Conservation (phyloP, 805 yeast species). For the Candida rishiriensis region DNA sequence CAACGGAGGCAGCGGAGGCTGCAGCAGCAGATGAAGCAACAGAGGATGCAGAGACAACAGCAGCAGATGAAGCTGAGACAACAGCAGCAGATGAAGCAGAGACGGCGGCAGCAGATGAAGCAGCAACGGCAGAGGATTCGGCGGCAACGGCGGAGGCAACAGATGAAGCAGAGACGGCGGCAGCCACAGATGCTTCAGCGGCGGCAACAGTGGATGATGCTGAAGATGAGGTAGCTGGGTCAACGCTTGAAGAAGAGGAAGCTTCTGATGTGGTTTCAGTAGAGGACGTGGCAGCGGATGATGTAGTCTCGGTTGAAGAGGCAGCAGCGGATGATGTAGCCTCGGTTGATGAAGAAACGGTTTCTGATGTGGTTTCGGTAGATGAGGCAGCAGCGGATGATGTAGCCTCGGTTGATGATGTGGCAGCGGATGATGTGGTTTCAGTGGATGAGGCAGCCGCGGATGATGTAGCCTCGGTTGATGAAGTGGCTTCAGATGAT, state of each 20-base stretch:
- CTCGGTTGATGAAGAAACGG: not conserved
- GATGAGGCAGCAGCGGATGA: not conserved
- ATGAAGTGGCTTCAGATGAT: conserved; percentile 8
- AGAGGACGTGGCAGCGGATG: too few species aligned
- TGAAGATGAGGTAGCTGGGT: not conserved
- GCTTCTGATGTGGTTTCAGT: not conserved
- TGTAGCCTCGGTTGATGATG: conserved; percentile 1
- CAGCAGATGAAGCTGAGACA: too few species aligned
- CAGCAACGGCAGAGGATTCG: not conserved
- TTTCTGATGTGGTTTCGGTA: not conserved
- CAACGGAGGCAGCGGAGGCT: not conserved
- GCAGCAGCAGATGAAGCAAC: not conserved
- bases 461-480: conserved; percentile 4
- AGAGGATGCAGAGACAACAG: too few species aligned
- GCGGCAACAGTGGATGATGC: not conserved
- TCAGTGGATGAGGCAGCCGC: not conserved
- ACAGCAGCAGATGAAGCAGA: too few species aligned
- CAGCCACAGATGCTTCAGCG: not conserved
- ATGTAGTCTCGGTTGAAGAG: not conserved
- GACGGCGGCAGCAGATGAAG: not conserved
- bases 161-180: not conserved
- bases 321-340: not conserved
- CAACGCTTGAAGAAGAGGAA: not conserved
- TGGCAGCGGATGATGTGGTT: not conserved
- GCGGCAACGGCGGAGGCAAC: too few species aligned